Evolutionary conservation across 192 early-diverging fungal genomes (phyloP).

Genomic region (Coemansia sp.): DNA sequence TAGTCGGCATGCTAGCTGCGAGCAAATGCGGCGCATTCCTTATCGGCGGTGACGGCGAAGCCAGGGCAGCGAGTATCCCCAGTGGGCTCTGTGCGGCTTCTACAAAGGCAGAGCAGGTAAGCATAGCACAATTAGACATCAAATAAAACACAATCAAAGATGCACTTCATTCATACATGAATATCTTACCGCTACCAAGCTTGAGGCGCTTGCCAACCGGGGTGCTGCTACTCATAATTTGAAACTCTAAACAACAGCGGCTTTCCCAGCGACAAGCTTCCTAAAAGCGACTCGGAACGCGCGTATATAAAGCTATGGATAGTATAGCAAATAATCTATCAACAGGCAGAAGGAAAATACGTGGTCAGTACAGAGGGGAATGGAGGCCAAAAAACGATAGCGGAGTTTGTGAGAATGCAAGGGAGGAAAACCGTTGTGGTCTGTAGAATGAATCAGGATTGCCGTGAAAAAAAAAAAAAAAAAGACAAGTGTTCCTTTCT

Average conservation of each 20-base stretch:
- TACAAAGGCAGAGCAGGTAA: constrained; percentile 5
- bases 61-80: constrained; percentile 45
- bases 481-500: not conserved
- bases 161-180: not conserved
- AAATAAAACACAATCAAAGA: not conserved
- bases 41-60: constrained; percentile 28
- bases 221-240: constrained; percentile 11
- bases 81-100: constrained; percentile 23
- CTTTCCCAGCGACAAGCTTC: not conserved
- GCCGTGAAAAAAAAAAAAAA: not conserved
- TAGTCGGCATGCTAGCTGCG: not conserved
- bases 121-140: not conserved
- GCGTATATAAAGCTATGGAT: not conserved
- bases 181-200: not conserved
- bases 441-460: not conserved
- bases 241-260: not conserved
- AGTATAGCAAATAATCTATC: not conserved
- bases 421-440: not conserved
- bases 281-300: not conserved
- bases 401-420: constrained; percentile 5
- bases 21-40: not conserved
- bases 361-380: not conserved
- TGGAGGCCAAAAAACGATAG: not conserved
- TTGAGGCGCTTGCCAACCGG: constrained; percentile 11
- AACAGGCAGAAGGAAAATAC: not conserved